Evolutionary conservation across 176 grass and related monocot species (phyloP), one percentile per base, ranked within the genome.

Genomic region (Oryza glaberrima): DNA sequence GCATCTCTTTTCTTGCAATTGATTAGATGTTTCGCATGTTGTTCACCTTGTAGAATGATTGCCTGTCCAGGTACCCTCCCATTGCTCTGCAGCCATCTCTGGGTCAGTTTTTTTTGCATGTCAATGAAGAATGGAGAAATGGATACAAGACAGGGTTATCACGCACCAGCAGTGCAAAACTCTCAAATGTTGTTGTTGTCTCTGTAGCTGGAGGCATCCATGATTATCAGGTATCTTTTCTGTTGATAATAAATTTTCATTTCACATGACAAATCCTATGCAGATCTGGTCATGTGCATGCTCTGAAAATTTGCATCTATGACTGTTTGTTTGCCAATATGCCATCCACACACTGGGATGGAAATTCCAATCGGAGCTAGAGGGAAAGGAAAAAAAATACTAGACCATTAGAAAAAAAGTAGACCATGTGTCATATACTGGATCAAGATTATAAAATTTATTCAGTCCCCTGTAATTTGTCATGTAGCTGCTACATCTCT

Each of bases 71-170:
- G 87, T 98, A 90, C 25, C 96, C 96, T 82, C 96, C 96, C 75
- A 87, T 98, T 68, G 91, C 96, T 25, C 80, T 98, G 68, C 96
- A 98, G 73, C 96, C 96, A 17, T 98, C 96, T 26, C 77, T 98
- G 65, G 96, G 93, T 74, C 93, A 95, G 63, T 95, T 94, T 86
- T 98, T 92, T 89, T 92, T 93, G 23, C 82, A 88, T 80, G 96
- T 98, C 54, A 98, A 98, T 89, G 83, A 84, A 86, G 86, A 95
- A 88, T 98, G 96, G 96, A 95, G 81, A 92, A 94, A 95, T 63
- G 93, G 93, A 78, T 98, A 95, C 81, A 84, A 38, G 76, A 77
- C 41, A 73, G 79, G 87, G 56, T 82, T 67, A 65, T 85, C 83
- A 52, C 80, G 17, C 69, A 70, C 47, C 85, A 86, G 60, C 15